Evolutionary conservation across 1,284 basidiomycete genomes (phyloP), one percentile per base, ranked within the genome.

Genomic region (Garcileccinum viscosum): DNA sequence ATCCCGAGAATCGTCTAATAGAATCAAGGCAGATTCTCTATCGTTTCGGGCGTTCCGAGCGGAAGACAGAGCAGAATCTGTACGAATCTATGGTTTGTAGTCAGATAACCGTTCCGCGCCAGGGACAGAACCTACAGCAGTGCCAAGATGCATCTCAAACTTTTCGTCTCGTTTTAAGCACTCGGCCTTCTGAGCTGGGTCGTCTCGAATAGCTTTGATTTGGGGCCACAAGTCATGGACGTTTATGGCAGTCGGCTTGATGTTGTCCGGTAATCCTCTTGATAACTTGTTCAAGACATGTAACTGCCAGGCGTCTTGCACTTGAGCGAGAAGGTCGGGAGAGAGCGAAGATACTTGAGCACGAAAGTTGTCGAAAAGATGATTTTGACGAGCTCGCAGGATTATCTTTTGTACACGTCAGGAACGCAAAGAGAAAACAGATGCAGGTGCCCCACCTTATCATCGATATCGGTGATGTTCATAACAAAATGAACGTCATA

Each of bases 401-500:
- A 98, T 98, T 78, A 98, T 98, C 96, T 97, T 74, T 38, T 33
- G 38, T 44, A 33, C n/a, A n/a, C 44, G 67, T 78, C 60, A 78
- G 68, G 63, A 50, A 72, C 56, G 64, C 56, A 50, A 67, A 47
- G 42, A 65, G 37, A 63, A 53, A 56, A 38, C 66, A 56, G 62
- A 30, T 69, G 67, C 40, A 24, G 17, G 30, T 40, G n/a, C 75
- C 87, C 74, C 72, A 95, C 97, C 89, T 99, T 99, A 88, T 99
- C 98, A 80, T 99, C 98, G 73, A 99, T 98, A 82, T 99, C 98
- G 6, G 98, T 99, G 77, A 99, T 92, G 83, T 99, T 99, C 96
- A 98, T 98, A 68, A 99, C 97, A 81, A 99, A 99, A 80, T 98
- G 95, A 69, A 99, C 93, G 78, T 99, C 95, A 80, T 98, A 99